Conservation (phyloP, 495 filamentous ascomycete genomes). For the Penicillium paxilli region DNA sequence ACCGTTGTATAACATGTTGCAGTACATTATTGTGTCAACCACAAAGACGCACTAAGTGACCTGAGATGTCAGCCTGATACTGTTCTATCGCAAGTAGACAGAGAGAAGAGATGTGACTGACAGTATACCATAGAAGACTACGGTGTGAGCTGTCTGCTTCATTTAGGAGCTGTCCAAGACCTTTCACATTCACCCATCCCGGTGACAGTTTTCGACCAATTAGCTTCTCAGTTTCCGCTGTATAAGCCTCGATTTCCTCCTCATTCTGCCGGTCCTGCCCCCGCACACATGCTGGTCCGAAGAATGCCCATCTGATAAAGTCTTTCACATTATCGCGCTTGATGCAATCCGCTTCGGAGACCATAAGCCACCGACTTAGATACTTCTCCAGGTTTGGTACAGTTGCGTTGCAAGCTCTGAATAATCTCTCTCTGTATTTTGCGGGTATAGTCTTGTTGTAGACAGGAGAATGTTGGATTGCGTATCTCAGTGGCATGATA, state of each 20-base stretch:
- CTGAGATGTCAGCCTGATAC: neutral
- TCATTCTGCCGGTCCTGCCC: neutral
- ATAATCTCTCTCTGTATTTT: neutral
- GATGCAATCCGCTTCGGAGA: neutral
- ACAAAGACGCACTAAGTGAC: neutral
- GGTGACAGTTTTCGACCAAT: slow-evolving; percentile 4
- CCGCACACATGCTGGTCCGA: neutral
- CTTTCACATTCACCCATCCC: neutral
- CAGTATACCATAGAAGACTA: slow-evolving; percentile 2
- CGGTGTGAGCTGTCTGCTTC: slow-evolving; percentile 1
- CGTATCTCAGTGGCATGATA: neutral
- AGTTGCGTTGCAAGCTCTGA: neutral
- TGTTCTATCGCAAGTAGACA: neutral
- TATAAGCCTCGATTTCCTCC: neutral
- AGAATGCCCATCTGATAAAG: slow-evolving; percentile 3
- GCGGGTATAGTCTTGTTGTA: neutral
- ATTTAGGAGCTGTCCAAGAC: neutral
- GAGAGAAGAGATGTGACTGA: neutral
- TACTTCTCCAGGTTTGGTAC: neutral
- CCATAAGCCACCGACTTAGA: slow-evolving; percentile 1
- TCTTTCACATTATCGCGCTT: slow-evolving; percentile 4
- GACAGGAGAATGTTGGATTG: neutral
- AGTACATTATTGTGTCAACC: neutral
- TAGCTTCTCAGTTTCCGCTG: slow-evolving; percentile 1
- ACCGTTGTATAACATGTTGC: neutral